Base-by-base conservation (phyloP, 2,329 filamentous ascomycete species). In the Penicillium sp. region DNA sequence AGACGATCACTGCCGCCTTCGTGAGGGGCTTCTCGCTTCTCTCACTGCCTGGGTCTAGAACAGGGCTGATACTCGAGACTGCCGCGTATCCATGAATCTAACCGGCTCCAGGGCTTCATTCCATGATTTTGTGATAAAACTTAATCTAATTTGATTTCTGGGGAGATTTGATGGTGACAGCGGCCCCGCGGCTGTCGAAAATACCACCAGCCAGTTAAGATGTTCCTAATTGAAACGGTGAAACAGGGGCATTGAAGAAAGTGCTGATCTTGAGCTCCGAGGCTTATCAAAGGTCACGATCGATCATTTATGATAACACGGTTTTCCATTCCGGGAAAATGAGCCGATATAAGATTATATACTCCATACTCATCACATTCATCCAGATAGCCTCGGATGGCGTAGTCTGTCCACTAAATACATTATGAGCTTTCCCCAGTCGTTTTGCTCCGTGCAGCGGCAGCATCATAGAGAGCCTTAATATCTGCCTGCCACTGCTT, bases 401-500 rank as follows among this genome's bases (percentile, higher is more conserved):
- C n/a, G 15, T 8, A 15, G n/a, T 29, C 31, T 38, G 27, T 27
- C 39, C 48, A 49, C 25, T 42, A 43, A 6, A 27, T 47, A 38
- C 33, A 36, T 39, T 23, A 52, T 25, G 39, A 41, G 44, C 9
- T 25, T 33, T 53, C 31, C 21, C 45, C 49, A 33, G 56, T 58
- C 7, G 53, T 29, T n/a, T 63, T 61, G 51, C 61, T 60, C 8
- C 64, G 61, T 39, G 55, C 59, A 10, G 61, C 56, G 1, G 83
- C 83, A 6, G 86, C 83, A 43, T 83, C 78, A 65, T 87, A 89
- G 17, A 89, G 67, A 2, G 77, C 79, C 62, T 81, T 70, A 44
- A 89, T 88, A 66, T 88, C 86, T 0, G 67, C 68, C 65, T 78
- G 80, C 87, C 87, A 89, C 72, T 85, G 82, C 8, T 74, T 70